Percentiles rank a stretch among this genome's conserved stretches.
Conservation (phyloP, 2,329 filamentous ascomycete species). For the Domatiomyces globalis region DNA sequence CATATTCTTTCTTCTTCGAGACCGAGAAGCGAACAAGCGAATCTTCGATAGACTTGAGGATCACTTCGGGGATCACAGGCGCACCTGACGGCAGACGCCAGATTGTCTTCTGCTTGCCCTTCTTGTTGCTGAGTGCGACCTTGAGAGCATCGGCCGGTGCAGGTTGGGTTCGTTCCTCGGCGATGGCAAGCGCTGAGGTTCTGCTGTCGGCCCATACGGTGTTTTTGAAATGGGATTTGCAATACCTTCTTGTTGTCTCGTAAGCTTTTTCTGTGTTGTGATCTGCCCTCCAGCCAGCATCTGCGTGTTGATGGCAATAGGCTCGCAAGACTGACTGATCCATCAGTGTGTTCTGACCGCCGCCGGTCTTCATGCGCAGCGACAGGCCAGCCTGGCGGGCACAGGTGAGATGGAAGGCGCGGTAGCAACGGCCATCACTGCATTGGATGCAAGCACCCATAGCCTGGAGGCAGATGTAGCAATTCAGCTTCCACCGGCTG, state of each 20-base stretch:
- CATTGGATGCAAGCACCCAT: conserved; percentile 99
- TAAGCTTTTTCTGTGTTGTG: conserved; percentile 71
- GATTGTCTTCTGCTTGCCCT: conserved; percentile 47
- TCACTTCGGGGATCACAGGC: conserved; percentile 78
- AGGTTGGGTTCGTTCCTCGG: conserved; percentile 36
- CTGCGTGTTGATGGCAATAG: conserved; percentile 91
- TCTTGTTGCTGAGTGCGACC: conserved; percentile 45
- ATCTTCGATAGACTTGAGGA: conserved; percentile 73
- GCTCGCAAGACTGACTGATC: conserved; percentile 79
- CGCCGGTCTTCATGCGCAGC: conserved; percentile 90
- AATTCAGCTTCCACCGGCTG: conserved; percentile 80
- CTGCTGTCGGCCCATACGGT: conserved; percentile 87
- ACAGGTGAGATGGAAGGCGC: conserved; percentile 94
- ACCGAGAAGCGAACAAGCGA: conserved; percentile 72
- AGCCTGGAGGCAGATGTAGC: conserved; percentile 91
- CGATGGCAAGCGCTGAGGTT: conserved; percentile 64
- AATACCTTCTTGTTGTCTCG: conserved; percentile 72
- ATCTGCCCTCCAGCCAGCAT: conserved; percentile 73
- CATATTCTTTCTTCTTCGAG: conserved; percentile 67
- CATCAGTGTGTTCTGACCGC: conserved; percentile 62
- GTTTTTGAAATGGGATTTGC: conserved; percentile 76
- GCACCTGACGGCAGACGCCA: conserved; percentile 94
- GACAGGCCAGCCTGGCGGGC: conserved; percentile 76
- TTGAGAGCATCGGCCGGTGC: conserved; percentile 36
- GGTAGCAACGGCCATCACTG: conserved; percentile 91